phyloP scores from a whole-genome alignment of 208 protist genomes.

The Leishmania tarentolae region DNA sequence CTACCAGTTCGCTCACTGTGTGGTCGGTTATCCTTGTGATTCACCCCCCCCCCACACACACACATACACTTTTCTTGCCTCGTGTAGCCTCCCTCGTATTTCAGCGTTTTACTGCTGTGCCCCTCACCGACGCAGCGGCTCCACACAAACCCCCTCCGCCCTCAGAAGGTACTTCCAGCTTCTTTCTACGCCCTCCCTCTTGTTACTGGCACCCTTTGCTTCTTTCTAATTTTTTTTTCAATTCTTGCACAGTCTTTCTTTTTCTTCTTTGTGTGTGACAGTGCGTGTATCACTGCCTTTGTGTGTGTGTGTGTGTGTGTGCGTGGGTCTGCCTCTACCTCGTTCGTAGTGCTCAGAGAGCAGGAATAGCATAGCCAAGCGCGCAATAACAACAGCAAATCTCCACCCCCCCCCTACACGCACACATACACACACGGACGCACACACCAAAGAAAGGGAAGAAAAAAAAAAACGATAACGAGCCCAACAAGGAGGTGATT shows the following conservation, averaged over 20 bases:
- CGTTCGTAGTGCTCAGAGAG: too few relatives aligned
- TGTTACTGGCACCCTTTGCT: background rate
- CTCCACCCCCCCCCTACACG: too few relatives aligned
- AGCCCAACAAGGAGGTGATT: too few relatives aligned
- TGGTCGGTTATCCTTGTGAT: background rate
- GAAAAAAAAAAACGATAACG: too few relatives aligned
- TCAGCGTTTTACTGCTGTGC: conserved; percentile 4
- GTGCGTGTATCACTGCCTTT: background rate
- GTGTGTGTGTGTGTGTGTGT: too few relatives aligned
- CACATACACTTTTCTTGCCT: background rate
- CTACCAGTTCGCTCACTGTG: background rate
- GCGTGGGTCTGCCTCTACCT: too few relatives aligned
- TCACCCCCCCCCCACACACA: too few relatives aligned
- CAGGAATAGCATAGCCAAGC: too few relatives aligned
- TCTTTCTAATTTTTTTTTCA: background rate
- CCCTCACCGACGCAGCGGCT: background rate
- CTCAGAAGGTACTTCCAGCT: background rate
- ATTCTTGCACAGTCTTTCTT: background rate
- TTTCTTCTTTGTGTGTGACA: background rate
- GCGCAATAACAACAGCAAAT: too few relatives aligned
- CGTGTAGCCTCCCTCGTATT: background rate
- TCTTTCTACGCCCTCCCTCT: background rate
- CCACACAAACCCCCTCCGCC: background rate
- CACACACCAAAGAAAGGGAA: too few relatives aligned
- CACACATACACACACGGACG: too few relatives aligned